These are phyloP conservation scores for Paecilomyces fulvus DNA, from an alignment of 2,329 filamentous ascomycete species.

Conservation along the genomic window DNA sequence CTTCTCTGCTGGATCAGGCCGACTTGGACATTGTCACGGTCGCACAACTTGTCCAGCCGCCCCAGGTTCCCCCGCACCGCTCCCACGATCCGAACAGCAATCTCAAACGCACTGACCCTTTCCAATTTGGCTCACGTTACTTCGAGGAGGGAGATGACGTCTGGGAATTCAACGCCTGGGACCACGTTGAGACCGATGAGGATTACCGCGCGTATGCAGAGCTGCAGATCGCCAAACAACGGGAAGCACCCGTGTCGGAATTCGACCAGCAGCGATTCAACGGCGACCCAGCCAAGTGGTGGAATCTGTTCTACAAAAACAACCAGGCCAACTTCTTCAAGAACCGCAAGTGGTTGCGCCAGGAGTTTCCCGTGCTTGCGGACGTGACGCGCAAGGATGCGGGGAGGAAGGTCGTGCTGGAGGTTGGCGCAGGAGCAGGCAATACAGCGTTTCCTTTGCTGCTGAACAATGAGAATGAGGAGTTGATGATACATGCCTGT, in stretches of 20 bases:
- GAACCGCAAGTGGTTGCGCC: constrained; percentile 90
- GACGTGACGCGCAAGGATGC: constrained; percentile 63
- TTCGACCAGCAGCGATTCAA: constrained; percentile 93
- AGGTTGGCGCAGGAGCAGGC: constrained; percentile 90
- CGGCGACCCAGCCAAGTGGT: constrained; percentile 84
- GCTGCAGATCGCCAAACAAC: constrained; percentile 75
- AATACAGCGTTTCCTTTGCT: constrained; percentile 94
- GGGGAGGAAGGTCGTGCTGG: constrained; percentile 64
- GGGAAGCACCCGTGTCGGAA: constrained; percentile 76
- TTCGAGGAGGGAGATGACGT: constrained; percentile 79
- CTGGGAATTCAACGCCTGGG: constrained; percentile 98
- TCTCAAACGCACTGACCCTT: constrained; percentile 82
- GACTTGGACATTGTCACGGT: constrained; percentile 21
- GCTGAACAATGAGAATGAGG: constrained; percentile 70
- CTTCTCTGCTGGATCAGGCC: not conserved
- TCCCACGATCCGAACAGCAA: constrained; percentile 64
- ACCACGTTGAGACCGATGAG: constrained; percentile 90
- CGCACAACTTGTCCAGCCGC: constrained; percentile 39
- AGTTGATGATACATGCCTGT: constrained; percentile 80
- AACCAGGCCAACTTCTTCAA: constrained; percentile 98
- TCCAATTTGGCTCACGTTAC: constrained; percentile 86
- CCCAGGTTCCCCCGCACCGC: constrained; percentile 49
- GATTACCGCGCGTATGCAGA: constrained; percentile 79
- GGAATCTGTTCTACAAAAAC: constrained; percentile 97
- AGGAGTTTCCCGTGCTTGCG: constrained; percentile 86